These are phyloP conservation scores for Xylariaceae sp. DNA, from an alignment of 2,329 filamentous ascomycete genomes.

Conservation along the genomic window DNA sequence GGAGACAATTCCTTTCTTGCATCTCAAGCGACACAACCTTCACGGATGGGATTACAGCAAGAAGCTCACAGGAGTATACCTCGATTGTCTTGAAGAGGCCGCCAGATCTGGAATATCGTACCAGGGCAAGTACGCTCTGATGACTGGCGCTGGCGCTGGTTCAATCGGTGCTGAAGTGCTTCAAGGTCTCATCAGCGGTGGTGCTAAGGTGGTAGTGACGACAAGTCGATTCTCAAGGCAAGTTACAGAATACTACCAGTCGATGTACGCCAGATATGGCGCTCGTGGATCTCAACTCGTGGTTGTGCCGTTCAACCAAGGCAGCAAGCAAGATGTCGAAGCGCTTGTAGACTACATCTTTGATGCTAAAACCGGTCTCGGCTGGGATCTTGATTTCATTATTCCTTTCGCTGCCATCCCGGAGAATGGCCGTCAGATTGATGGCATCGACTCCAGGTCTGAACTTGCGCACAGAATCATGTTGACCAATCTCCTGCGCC, in stretches of 20 bases:
- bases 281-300: constrained; percentile 93
- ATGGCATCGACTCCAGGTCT: constrained; percentile 93
- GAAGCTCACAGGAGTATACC: constrained; percentile 89
- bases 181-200: constrained; percentile 92
- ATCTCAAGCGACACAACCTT: constrained; percentile 88
- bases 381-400: constrained; percentile 96
- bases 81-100: constrained; percentile 86
- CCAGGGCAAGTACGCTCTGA: constrained; percentile 90
- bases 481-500: constrained; percentile 92
- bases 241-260: constrained; percentile 98
- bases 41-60: constrained; percentile 99
- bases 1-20: constrained; percentile 95
- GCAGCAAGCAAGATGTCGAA: constrained; percentile 96
- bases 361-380: constrained; percentile 90
- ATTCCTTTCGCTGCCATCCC: constrained; percentile 97
- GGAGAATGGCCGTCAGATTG: constrained; percentile 96
- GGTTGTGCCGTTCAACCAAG: constrained; percentile 98
- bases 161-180: constrained; percentile 97
- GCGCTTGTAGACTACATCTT: constrained; percentile 95
- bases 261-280: constrained; percentile 94
- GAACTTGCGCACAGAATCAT: constrained; percentile 98
- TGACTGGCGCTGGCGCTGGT: constrained; percentile 96
- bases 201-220: constrained; percentile 93
- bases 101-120: constrained; percentile 86
- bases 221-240: constrained; percentile 95